Conservation (phyloP, 768 basidiomycete genomes). For the Termitomyces sp. region DNA sequence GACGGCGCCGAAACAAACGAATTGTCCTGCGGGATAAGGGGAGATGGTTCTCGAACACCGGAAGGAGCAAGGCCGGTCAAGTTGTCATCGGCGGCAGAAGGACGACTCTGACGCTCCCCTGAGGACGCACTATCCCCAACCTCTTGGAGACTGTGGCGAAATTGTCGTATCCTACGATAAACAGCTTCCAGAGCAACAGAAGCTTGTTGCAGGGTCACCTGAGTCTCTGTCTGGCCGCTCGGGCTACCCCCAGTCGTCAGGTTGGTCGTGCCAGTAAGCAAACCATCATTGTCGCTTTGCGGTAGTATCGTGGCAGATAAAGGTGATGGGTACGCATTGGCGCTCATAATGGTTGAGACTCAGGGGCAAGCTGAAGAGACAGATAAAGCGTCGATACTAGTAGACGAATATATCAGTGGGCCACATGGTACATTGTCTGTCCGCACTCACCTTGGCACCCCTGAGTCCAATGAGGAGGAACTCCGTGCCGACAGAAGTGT, state of each 20-base stretch:
- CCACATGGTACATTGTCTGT: not conserved
- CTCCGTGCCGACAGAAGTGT: not conserved
- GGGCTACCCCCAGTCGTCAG: conserved; percentile 3
- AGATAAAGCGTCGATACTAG: not conserved
- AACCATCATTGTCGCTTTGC: conserved; percentile 11
- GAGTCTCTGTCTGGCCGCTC: conserved; percentile 22
- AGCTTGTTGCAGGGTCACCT: conserved; percentile 41
- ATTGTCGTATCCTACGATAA: conserved; percentile 49
- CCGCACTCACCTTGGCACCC: not conserved
- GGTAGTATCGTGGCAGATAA: conserved; percentile 19
- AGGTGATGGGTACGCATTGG: conserved; percentile 25
- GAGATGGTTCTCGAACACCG: conserved; percentile 1
- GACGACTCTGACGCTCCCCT: conserved; percentile 1
- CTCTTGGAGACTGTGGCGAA: conserved; percentile 45
- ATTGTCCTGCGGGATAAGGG: not conserved
- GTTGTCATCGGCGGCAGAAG: conserved; percentile 28
- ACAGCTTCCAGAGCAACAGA: conserved; percentile 50
- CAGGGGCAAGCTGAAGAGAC: not conserved
- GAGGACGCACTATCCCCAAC: conserved; percentile 32
- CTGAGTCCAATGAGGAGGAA: not conserved
- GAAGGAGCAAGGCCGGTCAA: conserved; percentile 27
- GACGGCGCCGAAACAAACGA: not conserved
- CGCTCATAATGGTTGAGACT: conserved; percentile 17
- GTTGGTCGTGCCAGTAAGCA: not conserved
- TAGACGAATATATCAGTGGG: not conserved